Base-by-base conservation (phyloP, 352 stramenopile genomes). In the Phytophthora citrophthora region DNA sequence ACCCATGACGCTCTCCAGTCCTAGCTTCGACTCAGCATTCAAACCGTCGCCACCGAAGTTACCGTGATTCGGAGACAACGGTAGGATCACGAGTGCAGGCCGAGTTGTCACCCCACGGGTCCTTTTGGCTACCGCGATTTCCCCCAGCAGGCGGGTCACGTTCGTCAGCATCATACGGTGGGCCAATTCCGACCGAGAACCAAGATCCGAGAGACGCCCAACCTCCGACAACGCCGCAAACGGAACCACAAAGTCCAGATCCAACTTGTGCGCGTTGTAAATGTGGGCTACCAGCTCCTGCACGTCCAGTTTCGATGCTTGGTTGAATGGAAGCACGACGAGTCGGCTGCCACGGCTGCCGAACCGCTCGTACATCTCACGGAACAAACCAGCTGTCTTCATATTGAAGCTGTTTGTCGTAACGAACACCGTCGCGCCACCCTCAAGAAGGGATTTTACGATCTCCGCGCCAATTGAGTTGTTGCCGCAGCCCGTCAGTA, bases 111-210 rank as follows among this genome's bases (percentile, higher is more conserved):
- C 89, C 38, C 73, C 77, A 40, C 81, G 77, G 26, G 74, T 24
- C 51, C 89, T 85, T 72, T 97, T 97, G 8, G 83, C 83, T 13
- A 68, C 76, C 5, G 84, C 83, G 23, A 97, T 72, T 29, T 91
- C 81, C 47, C 89, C 89, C 27, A 97, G 72, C 40, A 97, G 76
- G 51, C 89, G 86, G 54, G 91, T 63, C 5, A 79, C 87, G 74
- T 97, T 96, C 26, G 89, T 97, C 41, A 96, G 68, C 87, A 97
- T 96, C 61, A 95, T 91, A 45, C 89, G 88, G 54, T 95, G 89
- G 10, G 86, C 83, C 5, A 95, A 58, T 63, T 97, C 89, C 0
- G 84, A 94, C 8, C 82, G 78, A 15, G 68, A 77, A 46, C 94
- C 86, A 16, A 97, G 89, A 59, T 93, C 82, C 9, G 71, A 68